These are phyloP conservation scores for Lentinula sp. DNA, from an alignment of 768 basidiomycete species.

Conservation along the genomic window DNA sequence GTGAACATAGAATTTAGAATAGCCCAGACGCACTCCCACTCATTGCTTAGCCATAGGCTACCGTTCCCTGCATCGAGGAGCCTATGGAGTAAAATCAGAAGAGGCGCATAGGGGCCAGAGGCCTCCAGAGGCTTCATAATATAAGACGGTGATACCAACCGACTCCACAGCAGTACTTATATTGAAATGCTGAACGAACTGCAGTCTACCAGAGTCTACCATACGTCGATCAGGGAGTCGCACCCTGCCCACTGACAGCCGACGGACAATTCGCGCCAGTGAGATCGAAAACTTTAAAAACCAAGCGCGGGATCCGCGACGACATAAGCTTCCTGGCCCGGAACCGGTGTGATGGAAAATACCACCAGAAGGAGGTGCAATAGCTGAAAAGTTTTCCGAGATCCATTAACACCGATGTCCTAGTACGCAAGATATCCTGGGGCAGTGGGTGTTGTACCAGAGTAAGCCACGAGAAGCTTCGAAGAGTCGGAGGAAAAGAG, in stretches of 20 bases:
- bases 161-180: constrained; percentile 22
- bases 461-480: constrained; percentile 39
- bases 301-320: constrained; percentile 33
- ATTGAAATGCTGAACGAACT: constrained; percentile 23
- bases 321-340: constrained; percentile 30
- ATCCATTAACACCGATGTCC: constrained; percentile 36
- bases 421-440: constrained; percentile 46
- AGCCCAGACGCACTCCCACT: neutral
- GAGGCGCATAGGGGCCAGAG: neutral
- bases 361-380: constrained; percentile 32
- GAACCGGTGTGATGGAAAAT: constrained; percentile 39
- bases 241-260: constrained; percentile 28
- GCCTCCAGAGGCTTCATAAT: too few species aligned
- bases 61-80: neutral
- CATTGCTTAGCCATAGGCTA: neutral
- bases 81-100: too few species aligned
- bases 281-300: constrained; percentile 32
- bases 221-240: constrained; percentile 38
- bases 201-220: constrained; percentile 28
- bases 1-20: too few species aligned
- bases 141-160: constrained; percentile 24
- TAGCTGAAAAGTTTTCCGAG: constrained; percentile 29
- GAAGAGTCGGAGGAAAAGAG: constrained; percentile 39
- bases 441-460: constrained; percentile 36
- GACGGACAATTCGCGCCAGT: constrained; percentile 14